A percentile compares a stretch with the other conserved stretches of the same genome.
Evolutionary conservation across 2,329 filamentous ascomycete genomes (phyloP).

Genomic region (Fusarium sublunatum): DNA sequence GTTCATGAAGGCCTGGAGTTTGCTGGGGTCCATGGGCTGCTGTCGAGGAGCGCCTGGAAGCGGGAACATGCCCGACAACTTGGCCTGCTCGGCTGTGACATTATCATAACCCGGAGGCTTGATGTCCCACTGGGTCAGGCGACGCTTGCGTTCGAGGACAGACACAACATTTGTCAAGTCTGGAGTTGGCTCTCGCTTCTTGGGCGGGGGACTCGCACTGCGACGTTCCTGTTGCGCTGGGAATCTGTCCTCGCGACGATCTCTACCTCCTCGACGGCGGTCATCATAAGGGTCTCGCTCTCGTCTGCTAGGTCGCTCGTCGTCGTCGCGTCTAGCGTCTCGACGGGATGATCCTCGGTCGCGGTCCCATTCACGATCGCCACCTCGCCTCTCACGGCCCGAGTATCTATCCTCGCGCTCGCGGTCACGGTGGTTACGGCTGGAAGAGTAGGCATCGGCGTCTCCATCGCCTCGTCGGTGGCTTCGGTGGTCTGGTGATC

Average conservation of each 20-base stretch:
- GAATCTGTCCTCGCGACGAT: constrained; percentile 55
- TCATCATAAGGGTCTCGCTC: constrained; percentile 68
- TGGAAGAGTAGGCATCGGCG: constrained; percentile 92
- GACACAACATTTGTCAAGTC: constrained; percentile 90
- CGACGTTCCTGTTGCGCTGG: constrained; percentile 67
- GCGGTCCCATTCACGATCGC: constrained; percentile 82
- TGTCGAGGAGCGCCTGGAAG: constrained; percentile 94
- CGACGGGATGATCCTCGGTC: constrained; percentile 72
- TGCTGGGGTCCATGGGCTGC: constrained; percentile 93
- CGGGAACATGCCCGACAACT: constrained; percentile 98
- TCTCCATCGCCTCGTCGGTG: constrained; percentile 78
- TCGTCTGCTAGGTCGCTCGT: constrained; percentile 65
- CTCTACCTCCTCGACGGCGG: constrained; percentile 63
- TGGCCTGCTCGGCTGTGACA: constrained; percentile 97
- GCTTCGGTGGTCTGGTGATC: constrained; percentile 80
- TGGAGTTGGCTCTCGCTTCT: constrained; percentile 94
- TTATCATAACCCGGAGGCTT: constrained; percentile 98
- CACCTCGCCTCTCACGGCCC: constrained; percentile 73
- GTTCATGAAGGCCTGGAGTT: constrained; percentile 95
- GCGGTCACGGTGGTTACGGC: constrained; percentile 89
- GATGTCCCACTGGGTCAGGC: constrained; percentile 99
- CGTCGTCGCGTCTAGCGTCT: constrained; percentile 74
- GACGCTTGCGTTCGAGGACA: constrained; percentile 86
- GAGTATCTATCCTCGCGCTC: constrained; percentile 94
- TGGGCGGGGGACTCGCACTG: constrained; percentile 82